Evolutionary conservation across 257 asterid genomes (phyloP).

Genomic region (Primulina eburnea): DNA sequence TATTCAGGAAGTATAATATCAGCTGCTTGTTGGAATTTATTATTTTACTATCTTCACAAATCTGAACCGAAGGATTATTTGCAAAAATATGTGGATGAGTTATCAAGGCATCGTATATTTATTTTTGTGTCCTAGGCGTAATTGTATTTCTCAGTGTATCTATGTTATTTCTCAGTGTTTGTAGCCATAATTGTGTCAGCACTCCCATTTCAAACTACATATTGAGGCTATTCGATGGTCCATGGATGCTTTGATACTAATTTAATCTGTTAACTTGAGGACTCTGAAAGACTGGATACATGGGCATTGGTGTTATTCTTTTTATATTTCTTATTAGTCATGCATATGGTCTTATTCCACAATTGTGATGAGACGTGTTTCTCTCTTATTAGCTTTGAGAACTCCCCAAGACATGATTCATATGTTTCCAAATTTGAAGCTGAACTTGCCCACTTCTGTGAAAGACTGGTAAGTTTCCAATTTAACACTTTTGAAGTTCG

Average conservation of each 20-base stretch:
- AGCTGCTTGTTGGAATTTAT: background rate
- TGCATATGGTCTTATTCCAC: conserved; percentile 11
- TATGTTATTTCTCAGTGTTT: background rate
- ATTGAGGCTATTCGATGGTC: conserved; percentile 4
- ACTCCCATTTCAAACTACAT: background rate
- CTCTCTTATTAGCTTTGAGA: conserved; percentile 69
- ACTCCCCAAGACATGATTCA: conserved; percentile 82
- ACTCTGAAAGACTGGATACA: background rate
- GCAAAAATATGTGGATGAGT: background rate
- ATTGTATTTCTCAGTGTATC: background rate
- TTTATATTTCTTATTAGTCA: conserved; percentile 2
- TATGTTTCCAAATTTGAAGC: conserved; percentile 86
- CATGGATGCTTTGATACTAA: background rate
- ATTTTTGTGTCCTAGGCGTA: background rate
- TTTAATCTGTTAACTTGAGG: conserved; percentile 1
- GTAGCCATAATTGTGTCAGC: background rate
- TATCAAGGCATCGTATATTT: background rate
- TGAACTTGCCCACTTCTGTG: conserved; percentile 91
- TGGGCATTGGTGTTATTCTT: background rate
- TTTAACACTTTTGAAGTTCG: conserved; percentile 17
- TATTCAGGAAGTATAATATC: background rate
- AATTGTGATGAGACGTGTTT: conserved; percentile 24
- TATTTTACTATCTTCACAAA: background rate
- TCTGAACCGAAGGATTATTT: background rate
- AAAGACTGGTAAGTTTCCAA: conserved; percentile 69